phyloP scores from a whole-genome alignment of 2,329 filamentous ascomycete genomes.

The Colletotrichum liaoningense region DNA sequence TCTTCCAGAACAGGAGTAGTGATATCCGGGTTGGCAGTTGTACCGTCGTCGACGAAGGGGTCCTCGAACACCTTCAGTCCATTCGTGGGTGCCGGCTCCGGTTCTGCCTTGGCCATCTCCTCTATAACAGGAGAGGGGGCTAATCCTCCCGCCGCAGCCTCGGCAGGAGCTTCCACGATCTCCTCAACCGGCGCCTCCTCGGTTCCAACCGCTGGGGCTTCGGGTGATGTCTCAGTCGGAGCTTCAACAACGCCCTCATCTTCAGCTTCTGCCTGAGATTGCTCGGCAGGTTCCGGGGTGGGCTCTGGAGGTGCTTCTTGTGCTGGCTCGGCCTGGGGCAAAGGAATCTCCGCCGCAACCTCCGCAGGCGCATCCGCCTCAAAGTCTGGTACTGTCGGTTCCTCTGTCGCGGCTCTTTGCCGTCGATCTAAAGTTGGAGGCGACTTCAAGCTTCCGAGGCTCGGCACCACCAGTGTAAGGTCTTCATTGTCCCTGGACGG shows the following conservation, averaged over 20 bases:
- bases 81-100: conserved; percentile 47
- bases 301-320: conserved; percentile 31
- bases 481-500: conserved; percentile 64
- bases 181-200: neutral
- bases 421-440: conserved; percentile 37
- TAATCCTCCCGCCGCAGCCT: conserved; percentile 26
- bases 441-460: conserved; percentile 50
- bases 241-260: conserved; percentile 18
- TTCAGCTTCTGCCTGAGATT: conserved; percentile 42
- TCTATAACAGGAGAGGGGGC: neutral
- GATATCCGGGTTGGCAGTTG: conserved; percentile 58
- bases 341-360: conserved; percentile 20
- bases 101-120: conserved; percentile 30
- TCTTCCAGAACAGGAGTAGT: conserved; percentile 67
- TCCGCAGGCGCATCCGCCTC: conserved; percentile 22
- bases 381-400: neutral
- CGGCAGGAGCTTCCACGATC: conserved; percentile 4
- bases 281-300: conserved; percentile 1
- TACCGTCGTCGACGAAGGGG: conserved; percentile 63
- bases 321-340: conserved; percentile 15
- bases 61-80: conserved; percentile 72
- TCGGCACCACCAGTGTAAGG: conserved; percentile 64
- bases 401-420: conserved; percentile 23
- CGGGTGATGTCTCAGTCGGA: conserved; percentile 18
- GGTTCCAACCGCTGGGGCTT: neutral